phyloP scores from a whole-genome alignment of 2,329 filamentous ascomycete species.

The Dactylonectria estremocensis region DNA sequence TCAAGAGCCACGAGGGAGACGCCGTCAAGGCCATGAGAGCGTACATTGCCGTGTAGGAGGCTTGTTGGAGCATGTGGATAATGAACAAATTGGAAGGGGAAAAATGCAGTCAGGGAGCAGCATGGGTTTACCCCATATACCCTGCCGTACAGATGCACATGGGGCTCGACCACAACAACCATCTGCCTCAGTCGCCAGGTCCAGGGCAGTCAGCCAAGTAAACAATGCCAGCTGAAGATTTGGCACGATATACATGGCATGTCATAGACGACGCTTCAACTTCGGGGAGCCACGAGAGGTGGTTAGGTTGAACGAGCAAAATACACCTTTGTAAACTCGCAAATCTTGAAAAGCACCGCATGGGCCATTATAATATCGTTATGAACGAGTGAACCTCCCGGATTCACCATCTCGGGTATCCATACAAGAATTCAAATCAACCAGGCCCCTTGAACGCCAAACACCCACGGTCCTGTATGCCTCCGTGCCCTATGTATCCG shows the following conservation, averaged over 20 bases:
- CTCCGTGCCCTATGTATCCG: constrained; percentile 40
- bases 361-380: constrained; percentile 28
- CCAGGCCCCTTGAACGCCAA: constrained; percentile 38
- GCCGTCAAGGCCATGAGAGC: constrained; percentile 77
- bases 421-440: constrained; percentile 25
- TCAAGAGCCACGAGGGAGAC: constrained; percentile 81
- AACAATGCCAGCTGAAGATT: background rate
- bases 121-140: background rate
- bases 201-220: background rate
- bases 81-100: background rate
- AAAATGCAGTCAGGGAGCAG: background rate
- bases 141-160: background rate
- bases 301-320: background rate
- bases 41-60: constrained; percentile 56
- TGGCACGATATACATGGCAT: background rate
- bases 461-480: constrained; percentile 39
- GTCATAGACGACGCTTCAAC: background rate
- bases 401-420: constrained; percentile 22
- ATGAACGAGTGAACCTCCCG: constrained; percentile 17
- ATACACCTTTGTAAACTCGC: constrained; percentile 1
- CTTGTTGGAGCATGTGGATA: background rate
- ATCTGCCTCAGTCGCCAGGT: background rate
- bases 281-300: background rate
- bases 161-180: background rate
- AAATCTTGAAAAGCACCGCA: constrained; percentile 14